Percentiles rank a stretch among this genome's conserved stretches.
Conservation (phyloP, 2,329 filamentous ascomycete genomes). For the Colletotrichum magnum region DNA sequence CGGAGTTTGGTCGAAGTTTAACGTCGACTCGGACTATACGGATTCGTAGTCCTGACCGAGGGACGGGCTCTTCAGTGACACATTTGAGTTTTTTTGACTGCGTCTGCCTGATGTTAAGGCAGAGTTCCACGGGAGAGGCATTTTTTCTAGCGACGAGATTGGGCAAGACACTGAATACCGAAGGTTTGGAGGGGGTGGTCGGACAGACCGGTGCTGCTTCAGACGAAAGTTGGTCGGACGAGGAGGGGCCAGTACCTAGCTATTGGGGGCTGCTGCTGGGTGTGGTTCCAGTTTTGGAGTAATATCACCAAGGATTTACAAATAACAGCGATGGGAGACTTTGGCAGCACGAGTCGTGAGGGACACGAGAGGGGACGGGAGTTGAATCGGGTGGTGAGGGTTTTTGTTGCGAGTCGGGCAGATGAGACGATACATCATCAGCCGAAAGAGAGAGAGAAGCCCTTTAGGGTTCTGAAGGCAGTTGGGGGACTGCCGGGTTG, state of each 20-base stretch:
- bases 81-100: neutral
- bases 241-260: neutral
- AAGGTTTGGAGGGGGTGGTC: neutral
- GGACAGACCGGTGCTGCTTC: conserved; percentile 20
- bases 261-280: too few species aligned
- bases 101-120: neutral
- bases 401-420: conserved; percentile 6
- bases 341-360: conserved; percentile 7
- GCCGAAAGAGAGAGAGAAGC: neutral
- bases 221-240: conserved; percentile 25
- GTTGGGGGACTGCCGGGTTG: too few species aligned
- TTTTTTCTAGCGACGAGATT: neutral
- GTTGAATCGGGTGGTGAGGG: neutral
- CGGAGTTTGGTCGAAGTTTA: too few species aligned
- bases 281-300: too few species aligned
- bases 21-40: neutral
- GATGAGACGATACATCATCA: conserved; percentile 21
- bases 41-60: neutral
- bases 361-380: neutral
- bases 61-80: too few species aligned
- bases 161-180: neutral
- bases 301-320: too few species aligned
- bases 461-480: too few species aligned
- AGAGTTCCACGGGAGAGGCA: neutral
- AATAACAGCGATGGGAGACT: neutral